Evolutionary conservation across 495 filamentous ascomycete genomes (phyloP), one percentile per base, ranked within the genome.

Genomic region (Penicillium salamii): DNA sequence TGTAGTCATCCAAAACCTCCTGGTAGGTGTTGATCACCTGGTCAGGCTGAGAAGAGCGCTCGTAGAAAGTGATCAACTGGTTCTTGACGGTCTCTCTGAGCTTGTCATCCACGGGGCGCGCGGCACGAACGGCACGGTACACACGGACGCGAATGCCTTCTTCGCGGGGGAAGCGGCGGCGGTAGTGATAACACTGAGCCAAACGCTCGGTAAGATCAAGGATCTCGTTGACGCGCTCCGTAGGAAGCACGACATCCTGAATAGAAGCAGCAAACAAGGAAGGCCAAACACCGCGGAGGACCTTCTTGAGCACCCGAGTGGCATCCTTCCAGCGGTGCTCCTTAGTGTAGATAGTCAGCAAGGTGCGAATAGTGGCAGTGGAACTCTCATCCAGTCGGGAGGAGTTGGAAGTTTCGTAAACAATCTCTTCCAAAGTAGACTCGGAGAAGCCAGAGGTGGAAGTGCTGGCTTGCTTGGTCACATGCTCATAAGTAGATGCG

Each of bases 311-410:
- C 8, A 61, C 43, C 7, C 54, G 58, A 13, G 63, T 69, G n/a
- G 67, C 67, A 57, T 72, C 67, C 17, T 65, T 63, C 67, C 67
- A 72, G 31, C 65, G 58, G 52, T 69, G 67, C 55, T 72, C 65
- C 3, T 58, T 53, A 11, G 59, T 50, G 46, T 67, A 72, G 18
- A 57, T 50, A 33, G 61, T 52, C 18, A 67, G 38, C 32, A 72
- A 47, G 19, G 63, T 63, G 24, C 50, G 53, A 7, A 59, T 59
- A 11, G 66, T 61, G 31, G 58, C 57, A 45, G 62, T 59, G 2
- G 65, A 65, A 19, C 54, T 64, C 49, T 70, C 48, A 40, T 66
- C 57, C 15, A 59, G 45, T 38, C 41, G 55, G 39, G 46, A 44
- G 19, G 65, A 63, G 20, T 41, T 54, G 20, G 58, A 61, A 8